Evolutionary conservation across 768 basidiomycete species (phyloP).

Genomic region (Leccinum subgranulosum): DNA sequence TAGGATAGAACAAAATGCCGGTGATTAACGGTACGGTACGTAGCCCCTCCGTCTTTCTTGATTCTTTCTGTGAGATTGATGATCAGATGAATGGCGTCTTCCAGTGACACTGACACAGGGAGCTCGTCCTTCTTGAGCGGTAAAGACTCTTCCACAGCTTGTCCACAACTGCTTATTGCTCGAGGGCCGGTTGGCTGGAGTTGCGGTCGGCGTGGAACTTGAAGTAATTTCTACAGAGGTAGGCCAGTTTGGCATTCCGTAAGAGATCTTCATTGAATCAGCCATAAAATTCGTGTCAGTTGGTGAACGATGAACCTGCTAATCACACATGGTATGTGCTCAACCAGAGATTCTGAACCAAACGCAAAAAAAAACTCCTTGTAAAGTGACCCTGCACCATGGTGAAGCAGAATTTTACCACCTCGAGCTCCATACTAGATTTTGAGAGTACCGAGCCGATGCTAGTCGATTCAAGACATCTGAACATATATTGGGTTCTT

Average conservation of each 20-base stretch:
- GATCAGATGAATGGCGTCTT: background rate
- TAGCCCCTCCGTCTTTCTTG: slow-evolving; percentile 38
- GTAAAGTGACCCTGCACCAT: no score
- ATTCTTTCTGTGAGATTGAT: slow-evolving; percentile 39
- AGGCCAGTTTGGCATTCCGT: slow-evolving; percentile 16
- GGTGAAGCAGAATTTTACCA: no score
- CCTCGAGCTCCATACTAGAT: no score
- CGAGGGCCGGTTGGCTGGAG: slow-evolving; percentile 30
- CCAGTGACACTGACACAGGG: slow-evolving; percentile 1
- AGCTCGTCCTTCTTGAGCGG: slow-evolving; percentile 6
- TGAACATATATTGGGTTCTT: no score
- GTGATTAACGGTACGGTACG: background rate
- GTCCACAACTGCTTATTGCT: slow-evolving; percentile 33
- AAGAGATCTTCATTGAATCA: slow-evolving; percentile 59
- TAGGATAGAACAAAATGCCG: no score
- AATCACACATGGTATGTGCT: slow-evolving; percentile 71
- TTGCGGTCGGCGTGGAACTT: slow-evolving; percentile 26
- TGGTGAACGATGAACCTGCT: background rate
- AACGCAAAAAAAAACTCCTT: no score
- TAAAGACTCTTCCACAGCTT: slow-evolving; percentile 3
- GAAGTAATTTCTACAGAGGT: slow-evolving; percentile 9
- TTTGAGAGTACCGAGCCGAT: no score
- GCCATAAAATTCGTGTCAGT: slow-evolving; percentile 50
- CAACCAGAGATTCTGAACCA: slow-evolving; percentile 47
- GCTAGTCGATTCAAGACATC: no score